These are phyloP conservation scores for Torulaspora quercuum DNA, from an alignment of 805 yeast species.

Conservation along the genomic window DNA sequence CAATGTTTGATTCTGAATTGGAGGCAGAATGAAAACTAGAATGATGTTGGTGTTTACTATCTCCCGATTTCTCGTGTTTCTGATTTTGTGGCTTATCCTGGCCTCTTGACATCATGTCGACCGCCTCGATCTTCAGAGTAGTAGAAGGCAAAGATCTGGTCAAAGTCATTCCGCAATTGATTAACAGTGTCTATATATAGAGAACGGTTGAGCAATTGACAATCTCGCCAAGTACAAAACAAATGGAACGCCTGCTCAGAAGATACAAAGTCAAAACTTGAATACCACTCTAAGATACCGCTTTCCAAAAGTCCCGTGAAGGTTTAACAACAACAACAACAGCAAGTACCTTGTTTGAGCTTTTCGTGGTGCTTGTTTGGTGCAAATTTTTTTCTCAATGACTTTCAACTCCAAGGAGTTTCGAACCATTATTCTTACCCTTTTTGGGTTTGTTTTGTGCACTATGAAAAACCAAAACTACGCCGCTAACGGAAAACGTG, in stretches of 20 bases:
- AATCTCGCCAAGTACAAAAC: too few relatives aligned
- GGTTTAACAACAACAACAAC: slow-evolving; percentile 2
- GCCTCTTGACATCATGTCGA: background rate
- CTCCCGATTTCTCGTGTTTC: background rate
- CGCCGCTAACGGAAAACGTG: too few relatives aligned
- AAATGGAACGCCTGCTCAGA: too few relatives aligned
- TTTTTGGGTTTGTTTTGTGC: slow-evolving; percentile 10
- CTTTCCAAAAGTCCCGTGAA: too few relatives aligned
- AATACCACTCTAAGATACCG: too few relatives aligned
- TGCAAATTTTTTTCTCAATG: background rate
- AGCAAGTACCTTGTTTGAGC: background rate
- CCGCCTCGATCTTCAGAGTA: slow-evolving; percentile 2
- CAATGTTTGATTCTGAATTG: slow-evolving; percentile 26
- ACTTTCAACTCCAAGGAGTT: too few relatives aligned
- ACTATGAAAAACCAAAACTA: too few relatives aligned
- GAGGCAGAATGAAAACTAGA: slow-evolving; percentile 23
- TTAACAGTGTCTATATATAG: too few relatives aligned
- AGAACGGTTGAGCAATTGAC: too few relatives aligned
- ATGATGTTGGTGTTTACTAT: slow-evolving; percentile 15
- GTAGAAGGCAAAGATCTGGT: background rate
- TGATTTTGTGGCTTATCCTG: background rate
- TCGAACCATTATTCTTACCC: slow-evolving; percentile 6
- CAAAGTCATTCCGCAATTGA: background rate
- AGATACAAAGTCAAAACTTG: too few relatives aligned
- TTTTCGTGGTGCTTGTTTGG: slow-evolving; percentile 3